Base-by-base conservation (phyloP, 208 protist genomes). In the Acanthamoeba triangularis region DNA sequence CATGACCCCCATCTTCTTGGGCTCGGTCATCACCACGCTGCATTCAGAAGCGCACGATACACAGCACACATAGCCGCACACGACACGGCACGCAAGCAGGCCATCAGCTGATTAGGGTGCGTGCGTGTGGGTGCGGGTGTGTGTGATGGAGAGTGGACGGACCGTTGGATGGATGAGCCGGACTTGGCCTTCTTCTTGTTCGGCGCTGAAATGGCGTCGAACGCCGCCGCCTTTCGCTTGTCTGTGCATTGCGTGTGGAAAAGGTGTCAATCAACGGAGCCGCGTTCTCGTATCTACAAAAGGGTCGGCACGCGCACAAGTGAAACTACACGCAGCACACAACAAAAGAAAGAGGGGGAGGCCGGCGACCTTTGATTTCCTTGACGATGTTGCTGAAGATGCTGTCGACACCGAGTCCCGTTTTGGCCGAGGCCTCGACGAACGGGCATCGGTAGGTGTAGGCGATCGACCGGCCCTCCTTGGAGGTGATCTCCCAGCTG, bases 361-460 rank as follows among this genome's bases (percentile, higher is more conserved):
- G 28, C 18, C 3, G 16, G 72, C 16, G 14, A 63, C 80, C 80
- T 63, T 88, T 93, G 61, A 93, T 93, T 37, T 93, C 87, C 28
- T 76, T 49, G n/a, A 93, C 63, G 87, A 93, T 93, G 87, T 93
- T 69, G 25, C 16, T 41, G 28, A 93, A 76, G 10, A 93, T 47
- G 37, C 37, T 69, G 10, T 93, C 87, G 18, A 93, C 63, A 13
- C 87, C 87, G 11, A 59, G 61, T 1, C 87, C 87, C 25, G 52
- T 56, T 25, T 93, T 93, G 52, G 87, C 87, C 33, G 87, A 93
- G 54, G 87, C 87, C 41, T 93, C 87, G 25, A 78, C 54, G 87
- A 93, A 93, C 11, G 87, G 87, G 35, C 87, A 93, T 25, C 87
- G 54, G 61, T 76, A 93, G 23, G 87, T 78, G 63, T 93, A 95